Evolutionary conservation across 2,329 filamentous ascomycete genomes (phyloP), one percentile per base, ranked within the genome.

Genomic region (Calycina herbarum): DNA sequence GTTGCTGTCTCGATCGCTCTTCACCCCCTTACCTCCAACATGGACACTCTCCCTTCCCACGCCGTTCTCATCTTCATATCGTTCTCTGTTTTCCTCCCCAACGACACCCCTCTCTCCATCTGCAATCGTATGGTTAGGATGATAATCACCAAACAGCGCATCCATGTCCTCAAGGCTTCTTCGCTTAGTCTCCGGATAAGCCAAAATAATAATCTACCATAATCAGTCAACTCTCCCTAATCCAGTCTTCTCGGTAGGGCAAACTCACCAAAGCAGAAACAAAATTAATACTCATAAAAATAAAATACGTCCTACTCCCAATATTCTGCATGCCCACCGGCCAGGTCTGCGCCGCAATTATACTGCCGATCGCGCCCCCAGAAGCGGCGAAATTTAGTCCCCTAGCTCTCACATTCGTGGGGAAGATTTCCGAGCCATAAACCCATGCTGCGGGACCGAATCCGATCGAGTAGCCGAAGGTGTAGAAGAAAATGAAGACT

Each of bases 391-490:
- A 79, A 72, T 83, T 86, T 61, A 87, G 79, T 2, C 84, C 85
- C 0, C 82, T 80, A 2, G 85, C 84, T 11, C 85, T 82, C n/a
- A 85, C 78, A 5, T 83, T 77, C 0, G 84, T 86, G 2, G 84
- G 84, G 71, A 87, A 86, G 68, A 87, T 86, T 77, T 87, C 85
- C 0, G 83, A 81, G n/a, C 83, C 82, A 67, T 87, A 87, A 0
- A 87, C 83, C 85, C 85, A 87, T 0, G 83, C 79, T 0, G 83
- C 81, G 0, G 85, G 83, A 0, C 85, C 85, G 56, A 86, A 85
- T 0, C 85, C 83, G 67, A 87, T 77, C 61, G 82, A 85, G 71
- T 85, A 87, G 0, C 85, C 85, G 61, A 86, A 78, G 7, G 84
- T 82, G 72, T 85, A 87, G 56, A 87, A 76, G 71, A 86, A 86